These are phyloP conservation scores for Dimargaris cristalligena DNA, from an alignment of 192 early-diverging fungal species.

Conservation along the genomic window DNA sequence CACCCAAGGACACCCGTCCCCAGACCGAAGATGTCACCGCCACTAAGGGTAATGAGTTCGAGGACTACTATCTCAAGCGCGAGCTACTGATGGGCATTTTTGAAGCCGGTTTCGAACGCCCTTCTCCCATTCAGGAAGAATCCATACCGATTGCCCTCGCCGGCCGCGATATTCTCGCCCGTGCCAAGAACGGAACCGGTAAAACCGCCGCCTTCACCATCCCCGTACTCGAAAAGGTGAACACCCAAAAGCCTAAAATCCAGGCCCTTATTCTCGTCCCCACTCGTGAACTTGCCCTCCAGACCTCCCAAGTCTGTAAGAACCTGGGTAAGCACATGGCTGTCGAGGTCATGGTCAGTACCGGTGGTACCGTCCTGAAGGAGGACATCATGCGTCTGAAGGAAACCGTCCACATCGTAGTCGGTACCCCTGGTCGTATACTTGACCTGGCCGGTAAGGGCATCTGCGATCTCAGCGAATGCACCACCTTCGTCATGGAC, in stretches of 20 bases:
- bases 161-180: slow-evolving; percentile 88
- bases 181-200: slow-evolving; percentile 90
- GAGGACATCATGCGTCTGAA: slow-evolving; percentile 93
- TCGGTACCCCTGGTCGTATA: slow-evolving; percentile 93
- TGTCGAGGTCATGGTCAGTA: slow-evolving; percentile 97
- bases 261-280: slow-evolving; percentile 91
- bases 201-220: slow-evolving; percentile 97
- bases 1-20: slow-evolving; percentile 76
- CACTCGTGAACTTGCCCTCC: slow-evolving; percentile 92
- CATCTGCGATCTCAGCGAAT: slow-evolving; percentile 79
- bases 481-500: slow-evolving; percentile 92
- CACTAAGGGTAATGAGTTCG: slow-evolving; percentile 98
- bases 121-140: slow-evolving; percentile 98
- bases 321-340: slow-evolving; percentile 91
- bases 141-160: slow-evolving; percentile 93
- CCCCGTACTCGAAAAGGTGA: slow-evolving; percentile 86
- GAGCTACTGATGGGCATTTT: slow-evolving; percentile 98
- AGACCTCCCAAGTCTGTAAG: slow-evolving; percentile 99
- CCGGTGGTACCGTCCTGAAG: slow-evolving; percentile 93
- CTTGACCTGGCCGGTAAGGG: slow-evolving; percentile 92
- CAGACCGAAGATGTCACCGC: slow-evolving; percentile 93
- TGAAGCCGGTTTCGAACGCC: slow-evolving; percentile 94
- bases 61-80: slow-evolving; percentile 95
- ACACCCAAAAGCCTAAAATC: slow-evolving; percentile 67
- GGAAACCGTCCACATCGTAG: slow-evolving; percentile 89